phyloP scores from a whole-genome alignment of 2,329 filamentous ascomycete genomes.

The Epichloe glyceriae region DNA sequence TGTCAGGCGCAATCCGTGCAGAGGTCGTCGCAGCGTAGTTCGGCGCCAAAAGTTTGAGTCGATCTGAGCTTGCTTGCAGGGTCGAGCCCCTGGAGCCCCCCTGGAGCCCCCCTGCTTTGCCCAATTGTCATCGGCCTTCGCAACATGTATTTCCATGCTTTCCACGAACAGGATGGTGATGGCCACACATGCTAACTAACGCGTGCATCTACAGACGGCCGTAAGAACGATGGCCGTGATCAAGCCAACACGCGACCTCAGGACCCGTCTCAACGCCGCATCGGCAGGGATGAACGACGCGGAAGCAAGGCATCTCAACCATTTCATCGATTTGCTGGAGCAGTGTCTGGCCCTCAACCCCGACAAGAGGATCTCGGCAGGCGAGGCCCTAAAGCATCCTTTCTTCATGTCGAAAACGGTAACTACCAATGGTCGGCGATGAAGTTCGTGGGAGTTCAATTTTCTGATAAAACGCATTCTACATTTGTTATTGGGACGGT shows the following conservation, averaged over 20 bases:
- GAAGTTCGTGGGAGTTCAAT: neutral
- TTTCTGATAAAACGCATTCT: neutral
- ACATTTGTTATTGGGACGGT: too few species aligned
- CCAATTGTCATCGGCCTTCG: neutral
- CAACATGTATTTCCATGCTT: neutral
- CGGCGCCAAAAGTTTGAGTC: conserved; percentile 1
- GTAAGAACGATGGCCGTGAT: conserved; percentile 54
- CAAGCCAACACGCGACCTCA: conserved; percentile 71
- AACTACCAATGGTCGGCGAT: conserved; percentile 1
- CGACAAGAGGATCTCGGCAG: conserved; percentile 78
- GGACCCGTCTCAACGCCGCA: conserved; percentile 63
- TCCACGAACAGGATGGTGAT: neutral
- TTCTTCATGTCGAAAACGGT: conserved; percentile 51
- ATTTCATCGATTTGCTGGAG: conserved; percentile 80
- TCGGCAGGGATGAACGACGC: conserved; percentile 60
- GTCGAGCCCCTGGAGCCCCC: too few species aligned
- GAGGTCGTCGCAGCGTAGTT: neutral
- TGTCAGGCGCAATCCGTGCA: neutral
- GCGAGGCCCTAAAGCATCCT: conserved; percentile 76
- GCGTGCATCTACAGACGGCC: conserved; percentile 37
- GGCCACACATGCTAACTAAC: neutral
- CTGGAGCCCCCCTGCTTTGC: neutral
- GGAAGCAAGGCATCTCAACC: conserved; percentile 64
- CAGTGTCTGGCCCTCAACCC: conserved; percentile 82
- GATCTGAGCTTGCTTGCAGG: neutral